phyloP scores from a whole-genome alignment of 257 asterid species.

The Ilex aquifolium region DNA sequence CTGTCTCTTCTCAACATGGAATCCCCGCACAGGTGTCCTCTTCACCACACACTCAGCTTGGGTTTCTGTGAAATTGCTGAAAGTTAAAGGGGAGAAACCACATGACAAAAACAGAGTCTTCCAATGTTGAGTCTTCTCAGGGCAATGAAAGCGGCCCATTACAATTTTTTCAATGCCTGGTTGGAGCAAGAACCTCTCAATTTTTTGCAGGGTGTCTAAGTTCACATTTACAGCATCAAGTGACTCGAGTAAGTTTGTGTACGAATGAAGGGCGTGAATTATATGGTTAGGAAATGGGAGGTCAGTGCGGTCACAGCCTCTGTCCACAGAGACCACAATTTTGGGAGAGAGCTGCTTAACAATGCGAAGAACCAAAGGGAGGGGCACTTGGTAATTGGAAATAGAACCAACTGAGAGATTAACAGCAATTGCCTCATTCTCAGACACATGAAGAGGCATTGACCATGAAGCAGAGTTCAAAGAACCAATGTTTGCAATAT shows the following conservation, averaged over 20 bases:
- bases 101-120: conserved; percentile 67
- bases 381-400: conserved; percentile 37
- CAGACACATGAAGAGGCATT: conserved; percentile 34
- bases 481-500: conserved; percentile 49
- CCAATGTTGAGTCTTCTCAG: conserved; percentile 90
- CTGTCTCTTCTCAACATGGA: conserved; percentile 90
- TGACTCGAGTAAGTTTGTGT: conserved; percentile 72
- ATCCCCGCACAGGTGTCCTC: conserved; percentile 84
- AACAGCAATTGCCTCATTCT: conserved; percentile 65
- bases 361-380: conserved; percentile 59
- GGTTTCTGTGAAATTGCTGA: conserved; percentile 86
- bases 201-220: conserved; percentile 69
- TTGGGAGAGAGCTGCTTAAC: conserved; percentile 76
- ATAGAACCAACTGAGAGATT: conserved; percentile 72
- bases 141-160: conserved; percentile 38
- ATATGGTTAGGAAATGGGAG: conserved; percentile 80
- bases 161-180: conserved; percentile 71
- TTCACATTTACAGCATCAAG: conserved; percentile 78
- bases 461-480: conserved; percentile 65
- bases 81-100: conserved; percentile 62
- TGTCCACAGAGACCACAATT: conserved; percentile 77
- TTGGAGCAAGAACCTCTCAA: conserved; percentile 74
- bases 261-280: conserved; percentile 75
- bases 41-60: conserved; percentile 82
- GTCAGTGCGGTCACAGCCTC: conserved; percentile 86